Percentiles rank a stretch among this genome's conserved stretches.
Conservation (phyloP, 495 filamentous ascomycete species). For the Penicilliopsis zonata region DNA sequence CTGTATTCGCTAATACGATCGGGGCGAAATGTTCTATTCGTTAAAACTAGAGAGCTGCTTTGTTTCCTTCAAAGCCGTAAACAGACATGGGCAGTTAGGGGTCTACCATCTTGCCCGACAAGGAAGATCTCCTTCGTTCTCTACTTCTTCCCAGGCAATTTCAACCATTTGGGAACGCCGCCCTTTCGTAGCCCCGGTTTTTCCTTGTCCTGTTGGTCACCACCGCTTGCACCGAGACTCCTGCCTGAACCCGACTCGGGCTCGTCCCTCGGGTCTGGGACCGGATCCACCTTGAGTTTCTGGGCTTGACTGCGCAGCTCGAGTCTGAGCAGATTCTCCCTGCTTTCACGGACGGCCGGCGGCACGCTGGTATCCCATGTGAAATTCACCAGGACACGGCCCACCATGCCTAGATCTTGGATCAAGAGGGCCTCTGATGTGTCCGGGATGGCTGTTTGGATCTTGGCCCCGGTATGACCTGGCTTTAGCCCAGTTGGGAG, state of each 20-base stretch:
- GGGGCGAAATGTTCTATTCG: no score
- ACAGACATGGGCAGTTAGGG: no score
- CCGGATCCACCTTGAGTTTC: conserved; percentile 46
- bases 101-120: no score
- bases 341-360: conserved; percentile 26
- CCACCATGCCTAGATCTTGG: conserved; percentile 53
- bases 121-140: background rate
- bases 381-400: conserved; percentile 64
- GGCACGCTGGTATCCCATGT: conserved; percentile 54
- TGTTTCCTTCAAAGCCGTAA: no score
- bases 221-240: conserved; percentile 17
- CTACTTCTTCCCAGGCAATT: conserved; percentile 47
- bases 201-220: conserved; percentile 23
- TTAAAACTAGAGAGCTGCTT: no score
- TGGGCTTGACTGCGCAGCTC: conserved; percentile 56
- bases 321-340: conserved; percentile 44
- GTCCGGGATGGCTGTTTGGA: conserved; percentile 29
- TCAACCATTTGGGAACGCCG: conserved; percentile 57
- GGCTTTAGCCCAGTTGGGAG: conserved; percentile 9
- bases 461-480: conserved; percentile 8
- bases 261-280: conserved; percentile 26
- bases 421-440: conserved; percentile 49
- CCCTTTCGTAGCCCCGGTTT: conserved; percentile 32
- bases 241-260: conserved; percentile 18
- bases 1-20: no score